A percentile compares a stretch with the other conserved stretches of the same genome.
Evolutionary conservation across 768 basidiomycete species (phyloP).

Genomic region (Macrolepiota dolichaula): DNA sequence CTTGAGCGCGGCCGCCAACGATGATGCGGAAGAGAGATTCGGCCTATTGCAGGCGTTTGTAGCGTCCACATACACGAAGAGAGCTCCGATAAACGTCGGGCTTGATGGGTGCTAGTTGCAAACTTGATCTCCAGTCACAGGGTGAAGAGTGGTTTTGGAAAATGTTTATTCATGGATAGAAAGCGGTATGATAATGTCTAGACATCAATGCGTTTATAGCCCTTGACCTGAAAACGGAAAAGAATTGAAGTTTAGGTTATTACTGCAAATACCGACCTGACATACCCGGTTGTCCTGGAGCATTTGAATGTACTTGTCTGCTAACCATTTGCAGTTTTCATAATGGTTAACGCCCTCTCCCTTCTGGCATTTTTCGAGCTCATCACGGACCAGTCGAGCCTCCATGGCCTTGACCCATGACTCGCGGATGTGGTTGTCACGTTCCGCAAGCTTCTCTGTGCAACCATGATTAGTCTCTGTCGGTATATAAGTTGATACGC

Average conservation of each 20-base stretch:
- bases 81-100: neutral
- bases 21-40: no score
- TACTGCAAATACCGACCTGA: slow-evolving; percentile 9
- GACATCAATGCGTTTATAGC: slow-evolving; percentile 75
- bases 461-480: neutral
- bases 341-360: slow-evolving; percentile 91
- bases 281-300: slow-evolving; percentile 78
- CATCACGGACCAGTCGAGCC: slow-evolving; percentile 80
- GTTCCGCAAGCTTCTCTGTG: slow-evolving; percentile 59
- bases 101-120: neutral
- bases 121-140: neutral
- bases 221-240: slow-evolving; percentile 57
- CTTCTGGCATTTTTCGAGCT: slow-evolving; percentile 86
- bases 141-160: neutral
- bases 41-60: no score
- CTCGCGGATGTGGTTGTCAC: slow-evolving; percentile 80
- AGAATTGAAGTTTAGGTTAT: neutral
- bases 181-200: slow-evolving; percentile 12
- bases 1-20: no score
- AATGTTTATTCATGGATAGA: neutral
- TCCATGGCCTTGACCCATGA: slow-evolving; percentile 97
- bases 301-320: slow-evolving; percentile 80
- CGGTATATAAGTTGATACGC: neutral
- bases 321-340: slow-evolving; percentile 83
- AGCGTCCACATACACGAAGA: no score